Conservation (phyloP, 305 asterid species). For the Solanum chacoense region DNA sequence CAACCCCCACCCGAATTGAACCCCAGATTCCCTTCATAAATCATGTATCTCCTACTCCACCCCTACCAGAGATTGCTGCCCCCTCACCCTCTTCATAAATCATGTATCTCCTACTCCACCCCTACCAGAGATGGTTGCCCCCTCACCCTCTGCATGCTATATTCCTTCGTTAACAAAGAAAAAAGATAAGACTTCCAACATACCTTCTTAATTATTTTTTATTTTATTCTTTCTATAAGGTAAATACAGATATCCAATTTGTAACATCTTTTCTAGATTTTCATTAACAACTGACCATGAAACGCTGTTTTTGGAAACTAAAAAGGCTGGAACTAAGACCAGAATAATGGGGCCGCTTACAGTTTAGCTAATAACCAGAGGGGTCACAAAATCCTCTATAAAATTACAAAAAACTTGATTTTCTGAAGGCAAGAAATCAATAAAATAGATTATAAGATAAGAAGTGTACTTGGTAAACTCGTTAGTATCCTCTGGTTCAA, state of each 20-base stretch:
- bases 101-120: background rate
- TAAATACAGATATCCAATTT: background rate
- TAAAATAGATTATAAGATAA: background rate
- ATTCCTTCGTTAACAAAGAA: background rate
- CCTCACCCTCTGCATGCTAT: background rate
- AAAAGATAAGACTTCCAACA: background rate
- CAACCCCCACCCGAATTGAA: background rate
- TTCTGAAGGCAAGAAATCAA: background rate
- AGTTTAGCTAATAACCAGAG: background rate
- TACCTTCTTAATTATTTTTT: background rate
- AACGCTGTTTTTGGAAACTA: background rate
- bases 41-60: background rate
- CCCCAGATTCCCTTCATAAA: background rate
- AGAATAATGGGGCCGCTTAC: background rate
- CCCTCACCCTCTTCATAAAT: conserved; percentile 1
- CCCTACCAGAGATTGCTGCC: background rate
- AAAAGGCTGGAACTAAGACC: background rate
- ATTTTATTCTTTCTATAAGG: background rate
- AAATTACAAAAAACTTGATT: background rate
- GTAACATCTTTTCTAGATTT: background rate
- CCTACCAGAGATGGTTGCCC: background rate
- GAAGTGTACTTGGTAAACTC: conserved; percentile 69
- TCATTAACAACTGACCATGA: background rate
- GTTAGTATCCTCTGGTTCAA: conserved; percentile 78
- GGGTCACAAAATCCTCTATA: background rate